These are phyloP conservation scores for Adansonia grandidieri DNA, from an alignment of 441 rosid species.

Conservation along the genomic window DNA sequence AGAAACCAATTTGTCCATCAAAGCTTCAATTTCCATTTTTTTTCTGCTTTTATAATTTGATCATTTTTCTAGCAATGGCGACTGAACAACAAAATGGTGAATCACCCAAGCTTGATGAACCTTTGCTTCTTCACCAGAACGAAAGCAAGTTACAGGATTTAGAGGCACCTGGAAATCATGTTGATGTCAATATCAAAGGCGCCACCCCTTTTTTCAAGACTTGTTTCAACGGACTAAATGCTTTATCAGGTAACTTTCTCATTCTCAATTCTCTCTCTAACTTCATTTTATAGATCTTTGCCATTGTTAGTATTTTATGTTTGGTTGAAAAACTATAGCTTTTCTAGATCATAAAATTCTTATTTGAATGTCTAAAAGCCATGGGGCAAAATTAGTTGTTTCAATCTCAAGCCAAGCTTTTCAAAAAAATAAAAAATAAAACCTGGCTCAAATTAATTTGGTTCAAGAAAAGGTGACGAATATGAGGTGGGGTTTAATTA, in stretches of 20 bases:
- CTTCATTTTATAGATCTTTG: no score
- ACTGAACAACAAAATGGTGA: background rate
- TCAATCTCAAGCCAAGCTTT: background rate
- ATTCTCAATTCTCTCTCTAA: no score
- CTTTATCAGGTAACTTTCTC: constrained; percentile 63
- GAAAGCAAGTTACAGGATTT: constrained; percentile 28
- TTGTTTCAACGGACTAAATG: constrained; percentile 78
- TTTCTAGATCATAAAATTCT: no score
- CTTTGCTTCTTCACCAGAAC: background rate
- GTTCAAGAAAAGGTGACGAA: background rate
- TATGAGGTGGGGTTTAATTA: background rate
- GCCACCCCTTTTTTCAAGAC: constrained; percentile 66
- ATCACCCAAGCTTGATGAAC: background rate
- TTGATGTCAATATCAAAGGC: constrained; percentile 17
- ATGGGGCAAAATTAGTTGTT: background rate
- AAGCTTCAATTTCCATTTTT: no score
- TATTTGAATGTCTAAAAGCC: background rate
- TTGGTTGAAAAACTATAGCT: no score
- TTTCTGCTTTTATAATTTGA: no score
- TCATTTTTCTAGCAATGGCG: background rate
- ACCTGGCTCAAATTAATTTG: background rate
- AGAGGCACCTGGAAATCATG: constrained; percentile 28
- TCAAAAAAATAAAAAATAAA: background rate
- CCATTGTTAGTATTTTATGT: no score
- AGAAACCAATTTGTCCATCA: no score